Percentiles rank a stretch among this genome's conserved stretches.
Evolutionary conservation across 2,329 filamentous ascomycete species (phyloP).

Genomic region (Shiraia bambusicola): DNA sequence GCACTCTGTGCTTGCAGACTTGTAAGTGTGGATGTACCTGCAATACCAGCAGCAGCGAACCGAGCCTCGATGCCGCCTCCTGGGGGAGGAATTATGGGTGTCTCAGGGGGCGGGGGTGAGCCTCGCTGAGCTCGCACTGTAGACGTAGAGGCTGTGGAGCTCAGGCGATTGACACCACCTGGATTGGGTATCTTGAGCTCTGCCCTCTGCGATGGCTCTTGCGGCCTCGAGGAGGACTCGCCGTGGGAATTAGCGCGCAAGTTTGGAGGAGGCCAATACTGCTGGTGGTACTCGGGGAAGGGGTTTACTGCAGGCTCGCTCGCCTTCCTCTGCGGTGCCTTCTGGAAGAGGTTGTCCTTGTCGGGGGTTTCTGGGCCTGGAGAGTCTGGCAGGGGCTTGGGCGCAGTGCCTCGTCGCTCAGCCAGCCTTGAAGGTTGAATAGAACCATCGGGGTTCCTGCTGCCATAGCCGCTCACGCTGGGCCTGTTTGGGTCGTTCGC

Average conservation of each 20-base stretch:
- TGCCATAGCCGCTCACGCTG: constrained; percentile 49
- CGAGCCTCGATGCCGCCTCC: constrained; percentile 85
- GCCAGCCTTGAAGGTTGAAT: constrained; percentile 65
- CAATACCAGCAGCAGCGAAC: constrained; percentile 88
- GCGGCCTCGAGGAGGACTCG: constrained; percentile 12
- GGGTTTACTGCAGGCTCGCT: constrained; percentile 37
- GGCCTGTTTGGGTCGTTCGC: constrained; percentile 53
- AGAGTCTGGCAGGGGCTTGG: constrained; percentile 81
- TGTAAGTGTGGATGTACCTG: constrained; percentile 78
- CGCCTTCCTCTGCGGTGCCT: constrained; percentile 49
- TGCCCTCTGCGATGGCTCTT: constrained; percentile 15
- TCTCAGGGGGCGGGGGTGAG: constrained; percentile 92
- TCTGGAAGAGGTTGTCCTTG: constrained; percentile 77
- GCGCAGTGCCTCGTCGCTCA: constrained; percentile 77
- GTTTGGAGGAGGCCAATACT: constrained; percentile 59
- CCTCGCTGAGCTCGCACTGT: constrained; percentile 90
- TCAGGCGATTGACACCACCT: constrained; percentile 60
- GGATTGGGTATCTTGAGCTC: constrained; percentile 56
- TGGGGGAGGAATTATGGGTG: constrained; percentile 74
- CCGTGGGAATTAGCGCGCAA: constrained; percentile 2
- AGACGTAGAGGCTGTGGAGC: constrained; percentile 87
- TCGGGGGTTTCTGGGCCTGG: constrained; percentile 74
- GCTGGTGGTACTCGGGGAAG: constrained; percentile 59
- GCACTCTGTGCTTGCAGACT: constrained; percentile 73
- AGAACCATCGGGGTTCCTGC: constrained; percentile 32